phyloP scores from a whole-genome alignment of 345 rosid species.

The Trapa bicornis region DNA sequence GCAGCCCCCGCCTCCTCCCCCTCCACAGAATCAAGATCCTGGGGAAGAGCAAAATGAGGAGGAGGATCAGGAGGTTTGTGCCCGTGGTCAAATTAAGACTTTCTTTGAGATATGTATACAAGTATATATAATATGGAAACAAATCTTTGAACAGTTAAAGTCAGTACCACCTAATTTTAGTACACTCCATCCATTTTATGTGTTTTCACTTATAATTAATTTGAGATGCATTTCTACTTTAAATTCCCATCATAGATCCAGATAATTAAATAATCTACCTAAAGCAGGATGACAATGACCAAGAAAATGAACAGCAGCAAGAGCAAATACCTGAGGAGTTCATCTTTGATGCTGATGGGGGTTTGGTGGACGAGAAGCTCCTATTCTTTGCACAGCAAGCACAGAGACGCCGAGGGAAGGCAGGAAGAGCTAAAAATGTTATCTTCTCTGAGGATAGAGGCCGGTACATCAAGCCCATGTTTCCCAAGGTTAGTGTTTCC shows the following conservation, averaged over 20 bases:
- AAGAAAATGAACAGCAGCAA: slow-evolving; percentile 85
- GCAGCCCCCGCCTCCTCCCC: slow-evolving; percentile 89
- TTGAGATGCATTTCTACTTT: slow-evolving; percentile 8
- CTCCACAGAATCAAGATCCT: slow-evolving; percentile 71
- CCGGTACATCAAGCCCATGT: slow-evolving; percentile 94
- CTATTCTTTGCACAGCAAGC: slow-evolving; percentile 98
- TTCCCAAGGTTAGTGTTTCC: slow-evolving; percentile 64
- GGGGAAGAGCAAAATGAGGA: slow-evolving; percentile 77
- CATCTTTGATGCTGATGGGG: slow-evolving; percentile 97
- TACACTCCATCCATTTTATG: background rate
- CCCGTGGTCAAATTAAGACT: too few species aligned
- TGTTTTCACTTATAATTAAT: background rate
- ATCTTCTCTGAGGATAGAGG: slow-evolving; percentile 97
- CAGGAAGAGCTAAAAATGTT: slow-evolving; percentile 96
- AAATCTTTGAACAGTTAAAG: background rate
- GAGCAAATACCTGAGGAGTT: slow-evolving; percentile 93
- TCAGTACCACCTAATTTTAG: background rate
- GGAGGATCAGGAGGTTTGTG: slow-evolving; percentile 68
- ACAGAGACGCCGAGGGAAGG: slow-evolving; percentile 75
- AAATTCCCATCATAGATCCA: background rate
- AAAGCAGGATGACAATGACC: slow-evolving; percentile 58
- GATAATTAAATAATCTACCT: slow-evolving; percentile 2
- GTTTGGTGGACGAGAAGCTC: slow-evolving; percentile 93
- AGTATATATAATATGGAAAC: too few species aligned
- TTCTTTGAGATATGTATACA: too few species aligned